Conservation (phyloP, 2,329 filamentous ascomycete species). For the Botryotinia calthae region DNA sequence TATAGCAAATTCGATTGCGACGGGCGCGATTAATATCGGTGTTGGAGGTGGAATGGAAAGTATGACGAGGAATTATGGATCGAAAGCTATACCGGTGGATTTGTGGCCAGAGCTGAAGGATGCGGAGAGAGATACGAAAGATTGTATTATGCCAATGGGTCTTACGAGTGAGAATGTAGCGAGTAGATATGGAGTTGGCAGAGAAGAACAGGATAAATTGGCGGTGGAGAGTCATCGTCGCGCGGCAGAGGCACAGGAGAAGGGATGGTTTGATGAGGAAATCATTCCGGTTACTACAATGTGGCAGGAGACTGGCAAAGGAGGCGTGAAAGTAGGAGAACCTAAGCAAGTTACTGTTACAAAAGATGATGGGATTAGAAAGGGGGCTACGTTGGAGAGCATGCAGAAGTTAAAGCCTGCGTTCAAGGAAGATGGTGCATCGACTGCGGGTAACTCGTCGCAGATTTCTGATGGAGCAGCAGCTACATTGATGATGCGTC, state of each 20-base stretch:
- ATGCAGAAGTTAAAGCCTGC: conserved; percentile 81
- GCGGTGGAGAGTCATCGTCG: conserved; percentile 72
- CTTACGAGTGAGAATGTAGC: conserved; percentile 89
- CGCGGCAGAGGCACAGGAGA: conserved; percentile 66
- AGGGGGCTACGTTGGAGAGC: conserved; percentile 64
- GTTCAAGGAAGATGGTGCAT: conserved; percentile 70
- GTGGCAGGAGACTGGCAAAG: conserved; percentile 63
- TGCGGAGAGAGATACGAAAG: conserved; percentile 65
- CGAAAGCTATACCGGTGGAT: conserved; percentile 76
- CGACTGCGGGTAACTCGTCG: conserved; percentile 81
- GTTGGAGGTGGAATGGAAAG: conserved; percentile 92
- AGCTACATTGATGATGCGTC: conserved; percentile 77
- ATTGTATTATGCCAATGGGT: conserved; percentile 95
- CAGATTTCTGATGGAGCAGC: conserved; percentile 89
- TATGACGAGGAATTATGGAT: conserved; percentile 91
- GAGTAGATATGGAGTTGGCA: conserved; percentile 66
- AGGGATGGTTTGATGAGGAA: conserved; percentile 71
- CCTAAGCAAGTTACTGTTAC: conserved; percentile 64
- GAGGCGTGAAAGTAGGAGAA: conserved; percentile 53
- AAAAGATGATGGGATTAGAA: conserved; percentile 80
- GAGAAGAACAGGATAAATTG: conserved; percentile 80
- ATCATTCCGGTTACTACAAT: conserved; percentile 76
- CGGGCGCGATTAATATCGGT: conserved; percentile 68
- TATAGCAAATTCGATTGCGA: conserved; percentile 72
- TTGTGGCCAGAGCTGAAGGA: conserved; percentile 73